phyloP scores from a whole-genome alignment of 2,329 filamentous ascomycete species.

The Xylaria polymorpha region DNA sequence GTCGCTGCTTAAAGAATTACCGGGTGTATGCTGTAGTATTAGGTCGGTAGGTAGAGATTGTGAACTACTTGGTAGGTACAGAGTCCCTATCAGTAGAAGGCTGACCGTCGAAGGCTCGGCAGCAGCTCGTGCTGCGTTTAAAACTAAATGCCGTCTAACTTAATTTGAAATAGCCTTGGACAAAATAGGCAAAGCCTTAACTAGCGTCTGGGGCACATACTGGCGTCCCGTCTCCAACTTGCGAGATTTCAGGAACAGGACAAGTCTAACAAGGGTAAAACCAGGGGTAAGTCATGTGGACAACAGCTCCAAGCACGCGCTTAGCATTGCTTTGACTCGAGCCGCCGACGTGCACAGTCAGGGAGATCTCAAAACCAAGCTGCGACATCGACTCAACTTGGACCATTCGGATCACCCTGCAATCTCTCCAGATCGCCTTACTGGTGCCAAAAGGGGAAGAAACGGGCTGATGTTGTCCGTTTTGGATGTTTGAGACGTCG shows the following conservation, averaged over 20 bases:
- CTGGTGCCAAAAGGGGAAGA: slow-evolving; percentile 21
- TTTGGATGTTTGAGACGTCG: slow-evolving; percentile 20
- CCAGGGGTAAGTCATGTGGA: slow-evolving; percentile 37
- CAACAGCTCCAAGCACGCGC: slow-evolving; percentile 15
- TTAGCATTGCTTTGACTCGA: slow-evolving; percentile 11
- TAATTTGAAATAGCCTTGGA: background rate
- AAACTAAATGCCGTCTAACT: background rate
- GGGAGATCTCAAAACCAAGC: slow-evolving; percentile 27
- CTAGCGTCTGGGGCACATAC: slow-evolving; percentile 7
- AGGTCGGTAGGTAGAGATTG: no score
- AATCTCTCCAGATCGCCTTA: slow-evolving; percentile 28
- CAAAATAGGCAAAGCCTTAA: background rate
- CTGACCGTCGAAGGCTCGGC: background rate
- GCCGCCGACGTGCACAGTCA: slow-evolving; percentile 11
- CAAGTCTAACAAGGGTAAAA: slow-evolving; percentile 30
- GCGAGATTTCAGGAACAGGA: slow-evolving; percentile 34
- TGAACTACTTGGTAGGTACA: no score
- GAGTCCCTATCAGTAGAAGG: no score
- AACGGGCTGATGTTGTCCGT: slow-evolving; percentile 23
- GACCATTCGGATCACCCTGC: slow-evolving; percentile 28
- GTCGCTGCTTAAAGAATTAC: no score
- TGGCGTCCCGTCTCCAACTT: slow-evolving; percentile 11
- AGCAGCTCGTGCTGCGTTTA: no score
- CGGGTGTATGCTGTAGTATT: no score
- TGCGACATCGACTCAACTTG: slow-evolving; percentile 35